Evolutionary conservation across 352 stramenopile genomes (phyloP), one percentile per base, ranked within the genome.

Genomic region (Phytophthora pistaciae): DNA sequence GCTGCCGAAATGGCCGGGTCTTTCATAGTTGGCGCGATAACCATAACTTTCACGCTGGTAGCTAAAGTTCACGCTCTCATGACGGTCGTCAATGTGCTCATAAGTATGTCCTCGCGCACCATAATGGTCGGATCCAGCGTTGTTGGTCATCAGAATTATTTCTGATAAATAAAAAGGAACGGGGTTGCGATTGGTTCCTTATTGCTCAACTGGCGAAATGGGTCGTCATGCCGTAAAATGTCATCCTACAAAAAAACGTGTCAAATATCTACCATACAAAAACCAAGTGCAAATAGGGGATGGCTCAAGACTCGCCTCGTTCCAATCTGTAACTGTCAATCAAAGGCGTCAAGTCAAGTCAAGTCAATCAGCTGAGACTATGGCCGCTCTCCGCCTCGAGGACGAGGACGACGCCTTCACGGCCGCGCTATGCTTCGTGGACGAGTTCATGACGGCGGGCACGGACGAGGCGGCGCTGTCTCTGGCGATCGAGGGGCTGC

Each of bases 341-440:
- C 36, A 42, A 42, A n/a, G n/a, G n/a, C n/a, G n/a, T n/a, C n/a
- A n/a, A n/a, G 53, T 20, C 31, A 40, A 61, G 55, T 20, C 31
- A 29, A 29, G 25, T 29, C 25, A 2, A 29, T 29, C 25, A 29
- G 25, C 25, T 29, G 25, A 29, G 25, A 29, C 25, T 2, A 78
- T 82, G 75, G 23, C 53, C 36, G 23, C 53, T 1, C 72, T 79
- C 29, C 36, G 66, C 14, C 68, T 82, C 11, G 68, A 75, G 62
- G 72, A 80, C 38, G 72, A 78, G 48, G 66, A 54, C 16, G 75
- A 75, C 61, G 72, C 72, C 54, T 79, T 84, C 58, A 74, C 66
- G 27, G 74, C 77, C 2, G 74, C 77, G 38, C 77, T 84, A 23
- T 78, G 74, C 71, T 80, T 72, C 53, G 64, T 74, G 21, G 72